phyloP scores from a whole-genome alignment of 768 basidiomycete species.

The Calocybe indica region DNA sequence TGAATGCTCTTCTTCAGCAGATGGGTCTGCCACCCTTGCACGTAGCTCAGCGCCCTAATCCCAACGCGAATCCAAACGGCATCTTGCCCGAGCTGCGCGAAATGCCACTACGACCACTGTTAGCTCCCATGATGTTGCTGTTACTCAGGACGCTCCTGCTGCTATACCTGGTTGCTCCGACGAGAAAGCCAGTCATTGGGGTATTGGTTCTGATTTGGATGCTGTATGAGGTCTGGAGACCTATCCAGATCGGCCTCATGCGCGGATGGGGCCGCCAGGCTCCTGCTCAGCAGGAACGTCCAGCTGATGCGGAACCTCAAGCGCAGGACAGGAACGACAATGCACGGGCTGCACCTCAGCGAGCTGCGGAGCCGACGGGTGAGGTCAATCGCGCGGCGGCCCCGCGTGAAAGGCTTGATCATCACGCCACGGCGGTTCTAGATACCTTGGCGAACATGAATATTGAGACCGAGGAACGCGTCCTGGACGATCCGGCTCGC shows the following conservation, averaged over 20 bases:
- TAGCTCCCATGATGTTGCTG: constrained; percentile 66
- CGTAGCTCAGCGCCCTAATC: constrained; percentile 22
- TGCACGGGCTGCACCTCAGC: constrained; percentile 9
- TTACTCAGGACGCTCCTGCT: constrained; percentile 60
- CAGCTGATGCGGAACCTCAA: constrained; percentile 7
- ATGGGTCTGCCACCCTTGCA: constrained; percentile 54
- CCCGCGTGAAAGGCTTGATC: constrained; percentile 17
- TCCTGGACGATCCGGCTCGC: constrained; percentile 30
- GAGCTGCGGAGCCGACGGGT: constrained; percentile 10
- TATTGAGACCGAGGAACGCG: constrained; percentile 47
- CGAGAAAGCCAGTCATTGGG: constrained; percentile 66
- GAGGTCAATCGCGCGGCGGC: constrained; percentile 10
- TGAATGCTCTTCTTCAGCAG: constrained; percentile 59
- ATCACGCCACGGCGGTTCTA: constrained; percentile 30
- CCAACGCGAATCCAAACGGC: constrained; percentile 29
- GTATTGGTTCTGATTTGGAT: constrained; percentile 64
- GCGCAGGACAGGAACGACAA: neutral
- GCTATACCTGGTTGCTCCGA: constrained; percentile 73
- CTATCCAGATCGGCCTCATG: constrained; percentile 43
- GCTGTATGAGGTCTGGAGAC: constrained; percentile 71
- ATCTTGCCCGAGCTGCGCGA: constrained; percentile 40
- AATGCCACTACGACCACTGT: constrained; percentile 58
- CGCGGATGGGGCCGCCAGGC: constrained; percentile 26
- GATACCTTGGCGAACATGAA: constrained; percentile 54
- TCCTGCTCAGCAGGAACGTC: constrained; percentile 8